Evolutionary conservation across 2,329 filamentous ascomycete species (phyloP).

Genomic region (Elsinoe necatrix): DNA sequence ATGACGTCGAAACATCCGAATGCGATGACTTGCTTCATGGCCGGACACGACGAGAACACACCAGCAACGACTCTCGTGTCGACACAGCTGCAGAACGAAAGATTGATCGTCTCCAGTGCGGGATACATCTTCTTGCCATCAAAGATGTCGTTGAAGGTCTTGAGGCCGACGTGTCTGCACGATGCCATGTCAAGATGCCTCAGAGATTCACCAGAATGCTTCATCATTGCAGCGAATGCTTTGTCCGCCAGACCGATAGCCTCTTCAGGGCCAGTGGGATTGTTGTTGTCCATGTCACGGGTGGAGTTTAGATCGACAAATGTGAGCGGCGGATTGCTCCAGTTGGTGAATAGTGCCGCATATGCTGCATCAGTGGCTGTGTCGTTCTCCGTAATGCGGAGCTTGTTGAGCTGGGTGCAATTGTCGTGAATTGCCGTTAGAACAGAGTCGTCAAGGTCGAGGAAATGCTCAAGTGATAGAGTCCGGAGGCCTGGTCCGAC

Average conservation of each 20-base stretch:
- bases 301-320: constrained; percentile 69
- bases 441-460: constrained; percentile 58
- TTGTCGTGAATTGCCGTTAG: constrained; percentile 61
- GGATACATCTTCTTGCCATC: constrained; percentile 55
- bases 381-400: constrained; percentile 73
- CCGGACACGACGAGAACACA: constrained; percentile 40
- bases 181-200: constrained; percentile 67
- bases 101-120: constrained; percentile 57
- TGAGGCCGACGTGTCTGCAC: constrained; percentile 68
- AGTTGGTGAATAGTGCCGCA: constrained; percentile 61
- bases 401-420: constrained; percentile 61
- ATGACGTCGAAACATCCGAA: constrained; percentile 56
- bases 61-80: constrained; percentile 48
- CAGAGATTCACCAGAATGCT: constrained; percentile 63
- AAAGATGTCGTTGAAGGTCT: constrained; percentile 70
- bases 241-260: constrained; percentile 63
- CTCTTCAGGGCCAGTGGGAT: constrained; percentile 54
- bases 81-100: constrained; percentile 48
- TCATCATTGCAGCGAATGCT: constrained; percentile 75
- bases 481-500: constrained; percentile 64
- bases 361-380: constrained; percentile 68
- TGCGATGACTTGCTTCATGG: constrained; percentile 47
- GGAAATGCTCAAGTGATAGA: constrained; percentile 64
- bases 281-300: constrained; percentile 64
- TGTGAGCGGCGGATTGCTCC: constrained; percentile 63